These are phyloP conservation scores for Colletotrichum graminicola DNA, from an alignment of 2,329 filamentous ascomycete genomes.

Conservation along the genomic window DNA sequence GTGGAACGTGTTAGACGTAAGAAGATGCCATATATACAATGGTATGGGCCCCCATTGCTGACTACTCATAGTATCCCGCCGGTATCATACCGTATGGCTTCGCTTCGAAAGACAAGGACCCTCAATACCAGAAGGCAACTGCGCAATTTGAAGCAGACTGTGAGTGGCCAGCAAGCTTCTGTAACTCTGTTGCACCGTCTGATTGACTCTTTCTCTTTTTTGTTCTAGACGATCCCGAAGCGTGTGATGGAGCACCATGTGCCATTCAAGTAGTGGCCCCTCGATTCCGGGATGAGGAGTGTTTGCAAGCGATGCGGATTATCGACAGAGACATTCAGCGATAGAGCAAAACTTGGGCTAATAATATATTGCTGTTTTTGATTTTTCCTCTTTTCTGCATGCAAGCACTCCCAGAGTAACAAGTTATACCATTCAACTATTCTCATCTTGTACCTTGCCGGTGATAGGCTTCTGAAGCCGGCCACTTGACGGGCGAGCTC, in stretches of 20 bases:
- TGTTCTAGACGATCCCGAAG: slow-evolving; percentile 56
- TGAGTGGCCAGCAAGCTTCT: slow-evolving; percentile 43
- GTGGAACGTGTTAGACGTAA: slow-evolving; percentile 65
- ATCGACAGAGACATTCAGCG: slow-evolving; percentile 45
- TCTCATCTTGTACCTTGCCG: neutral
- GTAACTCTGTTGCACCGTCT: fast-evolving
- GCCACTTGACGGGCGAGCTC: slow-evolving; percentile 66
- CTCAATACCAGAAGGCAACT: slow-evolving; percentile 46
- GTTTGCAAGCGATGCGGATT: slow-evolving; percentile 49
- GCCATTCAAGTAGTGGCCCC: slow-evolving; percentile 61
- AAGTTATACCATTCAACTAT: neutral
- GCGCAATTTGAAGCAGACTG: slow-evolving; percentile 50
- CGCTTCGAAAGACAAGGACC: slow-evolving; percentile 57
- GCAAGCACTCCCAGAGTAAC: too few relatives aligned
- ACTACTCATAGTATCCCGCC: slow-evolving; percentile 58
- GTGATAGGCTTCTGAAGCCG: slow-evolving; percentile 55
- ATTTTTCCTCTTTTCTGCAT: neutral
- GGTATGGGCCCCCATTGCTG: neutral
- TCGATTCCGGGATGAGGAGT: slow-evolving; percentile 62
- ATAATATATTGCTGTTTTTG: neutral
- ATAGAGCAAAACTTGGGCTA: neutral
- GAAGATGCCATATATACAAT: slow-evolving; percentile 43
- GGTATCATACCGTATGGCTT: slow-evolving; percentile 61
- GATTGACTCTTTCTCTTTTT: neutral
- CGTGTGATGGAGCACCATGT: slow-evolving; percentile 58